phyloP scores from a whole-genome alignment of 208 protist genomes.

The Blechomonas ayalai region DNA sequence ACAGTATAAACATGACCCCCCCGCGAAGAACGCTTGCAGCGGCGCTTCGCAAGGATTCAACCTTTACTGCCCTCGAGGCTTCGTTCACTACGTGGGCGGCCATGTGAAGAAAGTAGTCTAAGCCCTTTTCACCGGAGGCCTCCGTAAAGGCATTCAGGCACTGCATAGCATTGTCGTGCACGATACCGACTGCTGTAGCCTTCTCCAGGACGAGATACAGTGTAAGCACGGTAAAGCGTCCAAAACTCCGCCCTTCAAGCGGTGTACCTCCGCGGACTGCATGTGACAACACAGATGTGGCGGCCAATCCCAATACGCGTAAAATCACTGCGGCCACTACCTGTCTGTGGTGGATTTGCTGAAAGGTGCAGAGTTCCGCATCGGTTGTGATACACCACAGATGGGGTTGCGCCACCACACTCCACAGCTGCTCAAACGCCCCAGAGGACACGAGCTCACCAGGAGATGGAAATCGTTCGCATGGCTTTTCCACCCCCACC shows the following conservation, averaged over 20 bases:
- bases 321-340: constrained; percentile 66
- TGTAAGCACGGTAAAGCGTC: constrained; percentile 47
- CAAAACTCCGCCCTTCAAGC: constrained; percentile 11
- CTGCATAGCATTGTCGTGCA: constrained; percentile 49
- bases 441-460: constrained; percentile 46
- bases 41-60: constrained; percentile 40
- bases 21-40: constrained; percentile 66
- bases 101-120: constrained; percentile 48
- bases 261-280: background rate
- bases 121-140: constrained; percentile 21
- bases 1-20: constrained; percentile 22
- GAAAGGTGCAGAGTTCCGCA: constrained; percentile 59
- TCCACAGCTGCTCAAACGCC: constrained; percentile 79
- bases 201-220: constrained; percentile 88
- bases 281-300: constrained; percentile 11
- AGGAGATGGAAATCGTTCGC: constrained; percentile 12
- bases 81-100: constrained; percentile 63
- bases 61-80: constrained; percentile 59
- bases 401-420: constrained; percentile 60
- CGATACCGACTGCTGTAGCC: constrained; percentile 36
- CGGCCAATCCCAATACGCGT: constrained; percentile 49
- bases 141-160: constrained; percentile 34
- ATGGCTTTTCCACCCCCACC: background rate
- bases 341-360: constrained; percentile 74
- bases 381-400: constrained; percentile 78